A percentile compares a stretch with the other conserved stretches of the same genome.
phyloP scores from a whole-genome alignment of 129 eudicot species.

The Ambrosia artemisiifolia region DNA sequence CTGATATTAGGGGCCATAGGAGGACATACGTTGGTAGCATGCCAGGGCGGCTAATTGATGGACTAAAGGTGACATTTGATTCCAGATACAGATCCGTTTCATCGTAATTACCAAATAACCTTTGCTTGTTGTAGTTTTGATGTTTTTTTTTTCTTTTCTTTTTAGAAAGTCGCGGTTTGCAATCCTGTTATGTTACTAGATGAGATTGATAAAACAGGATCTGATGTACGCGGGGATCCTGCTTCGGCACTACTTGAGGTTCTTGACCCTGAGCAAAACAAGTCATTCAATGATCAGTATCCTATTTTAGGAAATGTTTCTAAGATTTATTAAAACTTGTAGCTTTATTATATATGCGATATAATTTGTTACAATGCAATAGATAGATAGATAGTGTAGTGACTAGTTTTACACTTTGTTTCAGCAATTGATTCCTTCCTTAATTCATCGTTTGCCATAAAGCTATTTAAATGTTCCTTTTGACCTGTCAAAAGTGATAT shows the following conservation, averaged over 20 bases:
- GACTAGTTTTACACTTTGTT: not conserved
- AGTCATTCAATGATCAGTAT: conserved; percentile 94
- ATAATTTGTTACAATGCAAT: not conserved
- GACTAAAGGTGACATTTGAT: conserved; percentile 57
- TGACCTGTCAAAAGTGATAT: conserved; percentile 88
- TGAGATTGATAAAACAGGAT: conserved; percentile 98
- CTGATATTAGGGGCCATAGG: conserved; percentile 91
- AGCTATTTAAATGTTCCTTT: conserved; percentile 96
- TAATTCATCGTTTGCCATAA: conserved; percentile 25
- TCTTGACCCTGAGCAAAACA: conserved; percentile 98
- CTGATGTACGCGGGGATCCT: conserved; percentile 97
- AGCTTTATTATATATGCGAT: not conserved
- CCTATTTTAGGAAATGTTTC: conserved; percentile 33
- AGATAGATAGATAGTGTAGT: not conserved
- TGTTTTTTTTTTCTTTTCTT: not conserved
- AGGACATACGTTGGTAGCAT: conserved; percentile 96
- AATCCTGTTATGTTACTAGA: conserved; percentile 96
- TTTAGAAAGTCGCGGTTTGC: conserved; percentile 83
- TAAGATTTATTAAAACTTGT: not conserved
- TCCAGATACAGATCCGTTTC: not conserved
- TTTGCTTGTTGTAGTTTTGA: conserved; percentile 1
- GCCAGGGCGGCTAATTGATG: conserved; percentile 99
- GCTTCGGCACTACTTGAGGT: conserved; percentile 94
- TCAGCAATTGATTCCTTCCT: conserved; percentile 52
- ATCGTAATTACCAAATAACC: conserved; percentile 3